These are phyloP conservation scores for Avena sativa DNA, from an alignment of 176 grass and related monocot genomes.

Conservation along the genomic window DNA sequence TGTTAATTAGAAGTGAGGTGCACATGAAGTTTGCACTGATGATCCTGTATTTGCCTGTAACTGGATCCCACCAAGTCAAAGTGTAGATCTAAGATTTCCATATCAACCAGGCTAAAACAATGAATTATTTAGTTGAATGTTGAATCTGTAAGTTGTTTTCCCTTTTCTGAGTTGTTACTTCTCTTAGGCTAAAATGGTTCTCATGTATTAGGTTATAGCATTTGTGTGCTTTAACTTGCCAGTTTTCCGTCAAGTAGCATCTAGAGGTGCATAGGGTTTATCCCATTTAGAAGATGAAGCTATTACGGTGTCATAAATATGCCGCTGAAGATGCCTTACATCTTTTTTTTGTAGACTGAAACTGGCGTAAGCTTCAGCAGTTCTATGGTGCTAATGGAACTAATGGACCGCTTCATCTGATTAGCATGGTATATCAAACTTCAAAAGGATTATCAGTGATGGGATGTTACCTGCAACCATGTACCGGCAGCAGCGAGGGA, in stretches of 20 bases:
- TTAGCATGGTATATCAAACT: neutral
- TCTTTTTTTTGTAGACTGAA: constrained; percentile 25
- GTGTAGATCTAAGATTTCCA: neutral
- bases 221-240: neutral
- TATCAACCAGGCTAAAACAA: constrained; percentile 11
- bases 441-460: constrained; percentile 29
- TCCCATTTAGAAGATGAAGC: neutral
- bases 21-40: neutral
- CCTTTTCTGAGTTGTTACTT: neutral
- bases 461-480: constrained; percentile 82
- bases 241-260: constrained; percentile 10
- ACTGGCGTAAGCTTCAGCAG: constrained; percentile 24
- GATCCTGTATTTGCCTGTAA: constrained; percentile 20
- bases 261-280: constrained; percentile 19
- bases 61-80: neutral
- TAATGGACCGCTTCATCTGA: neutral
- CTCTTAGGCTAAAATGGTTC: constrained; percentile 24
- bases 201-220: neutral
- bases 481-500: constrained; percentile 95
- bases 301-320: constrained; percentile 23
- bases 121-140: neutral
- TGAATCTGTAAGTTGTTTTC: constrained; percentile 26
- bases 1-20: constrained; percentile 15
- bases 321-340: neutral
- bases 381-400: constrained; percentile 13